These are phyloP conservation scores for Dunaliella salina DNA, from an alignment of 163 green algal genomes.

Conservation along the genomic window DNA sequence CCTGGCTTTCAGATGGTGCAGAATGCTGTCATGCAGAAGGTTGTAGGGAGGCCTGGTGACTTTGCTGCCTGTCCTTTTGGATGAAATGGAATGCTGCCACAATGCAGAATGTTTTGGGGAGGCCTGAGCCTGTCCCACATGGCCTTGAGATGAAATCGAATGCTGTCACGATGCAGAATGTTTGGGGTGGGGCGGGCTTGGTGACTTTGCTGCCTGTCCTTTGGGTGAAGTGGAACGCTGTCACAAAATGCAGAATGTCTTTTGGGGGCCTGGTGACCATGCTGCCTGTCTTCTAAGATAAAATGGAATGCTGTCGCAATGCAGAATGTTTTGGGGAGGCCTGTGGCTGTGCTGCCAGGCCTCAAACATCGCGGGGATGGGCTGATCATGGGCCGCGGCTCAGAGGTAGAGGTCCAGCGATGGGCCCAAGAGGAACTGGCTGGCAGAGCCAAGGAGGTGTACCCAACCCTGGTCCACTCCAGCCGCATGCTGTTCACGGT, in stretches of 20 bases:
- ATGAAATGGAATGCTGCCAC: no score
- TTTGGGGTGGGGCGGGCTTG: not conserved
- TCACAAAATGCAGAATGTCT: not conserved
- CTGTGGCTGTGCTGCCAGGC: slow-evolving; percentile 62
- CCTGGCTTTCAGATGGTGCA: no score
- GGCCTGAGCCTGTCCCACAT: no score
- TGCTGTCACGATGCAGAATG: not conserved
- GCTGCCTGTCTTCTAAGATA: slow-evolving; percentile 36
- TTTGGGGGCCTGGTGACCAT: slow-evolving; percentile 45
- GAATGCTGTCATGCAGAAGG: no score
- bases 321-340: slow-evolving; percentile 43
- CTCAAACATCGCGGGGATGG: slow-evolving; percentile 56
- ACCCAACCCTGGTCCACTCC: slow-evolving; percentile 1
- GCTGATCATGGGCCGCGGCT: slow-evolving; percentile 26
- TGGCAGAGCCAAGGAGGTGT: slow-evolving; percentile 6
- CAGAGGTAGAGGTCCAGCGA: slow-evolving; percentile 57
- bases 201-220: not conserved
- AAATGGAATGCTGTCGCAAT: not conserved
- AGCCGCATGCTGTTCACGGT: slow-evolving; percentile 10
- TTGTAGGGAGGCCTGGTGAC: no score
- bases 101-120: no score
- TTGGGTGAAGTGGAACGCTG: not conserved
- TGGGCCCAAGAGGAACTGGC: slow-evolving; percentile 48
- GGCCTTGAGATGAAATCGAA: not conserved
- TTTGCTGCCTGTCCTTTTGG: no score